These are phyloP conservation scores for Yarrowia sp. DNA, from an alignment of 805 yeast genomes.

Conservation along the genomic window DNA sequence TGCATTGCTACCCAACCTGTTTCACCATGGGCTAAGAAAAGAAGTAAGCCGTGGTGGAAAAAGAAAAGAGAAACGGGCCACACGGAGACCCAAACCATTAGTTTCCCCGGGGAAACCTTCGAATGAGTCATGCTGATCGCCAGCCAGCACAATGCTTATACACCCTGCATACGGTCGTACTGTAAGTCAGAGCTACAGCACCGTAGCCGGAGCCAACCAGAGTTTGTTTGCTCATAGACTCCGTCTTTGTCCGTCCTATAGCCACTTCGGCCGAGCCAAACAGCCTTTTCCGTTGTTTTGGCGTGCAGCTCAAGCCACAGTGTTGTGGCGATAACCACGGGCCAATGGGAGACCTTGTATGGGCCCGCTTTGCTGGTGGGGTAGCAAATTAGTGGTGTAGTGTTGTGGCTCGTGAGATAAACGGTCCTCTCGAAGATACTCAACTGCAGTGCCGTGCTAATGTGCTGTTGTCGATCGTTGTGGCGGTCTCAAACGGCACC, in stretches of 20 bases:
- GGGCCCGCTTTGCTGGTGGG: background rate
- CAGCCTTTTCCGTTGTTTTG: background rate
- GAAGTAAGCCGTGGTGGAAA: too few relatives aligned
- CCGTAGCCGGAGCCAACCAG: background rate
- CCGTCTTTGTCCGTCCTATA: background rate
- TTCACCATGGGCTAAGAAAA: background rate
- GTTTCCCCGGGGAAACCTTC: conserved; percentile 9
- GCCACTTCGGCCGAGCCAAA: background rate
- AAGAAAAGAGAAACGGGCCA: background rate
- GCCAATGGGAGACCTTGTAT: background rate
- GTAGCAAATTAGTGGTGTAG: background rate
- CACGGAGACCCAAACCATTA: background rate
- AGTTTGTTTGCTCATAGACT: background rate
- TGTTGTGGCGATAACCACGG: conserved; percentile 6
- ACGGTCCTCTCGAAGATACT: too few relatives aligned
- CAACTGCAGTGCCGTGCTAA: background rate
- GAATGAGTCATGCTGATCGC: conserved; percentile 19
- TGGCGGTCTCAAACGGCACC: background rate
- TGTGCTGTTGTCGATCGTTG: background rate
- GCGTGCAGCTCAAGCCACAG: background rate
- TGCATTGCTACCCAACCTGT: background rate
- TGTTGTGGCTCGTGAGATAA: background rate
- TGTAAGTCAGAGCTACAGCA: conserved; percentile 1
- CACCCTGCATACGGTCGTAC: conserved; percentile 20
- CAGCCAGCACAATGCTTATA: background rate